Conservation (phyloP, 371 early-diverging fungal species). For the Cokeromyces recurvatus region DNA sequence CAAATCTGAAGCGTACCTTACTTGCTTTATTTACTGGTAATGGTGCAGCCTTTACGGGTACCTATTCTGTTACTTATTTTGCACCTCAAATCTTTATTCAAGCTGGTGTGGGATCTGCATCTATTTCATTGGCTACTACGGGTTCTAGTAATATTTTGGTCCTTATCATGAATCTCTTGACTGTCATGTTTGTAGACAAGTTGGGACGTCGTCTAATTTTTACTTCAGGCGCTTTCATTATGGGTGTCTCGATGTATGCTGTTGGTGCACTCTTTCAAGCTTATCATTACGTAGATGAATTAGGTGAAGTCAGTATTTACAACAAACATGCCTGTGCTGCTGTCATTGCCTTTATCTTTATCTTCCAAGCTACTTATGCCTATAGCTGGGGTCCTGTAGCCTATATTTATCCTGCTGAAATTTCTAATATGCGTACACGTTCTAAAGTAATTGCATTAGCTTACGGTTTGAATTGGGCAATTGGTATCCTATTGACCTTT, state of each 20-base stretch:
- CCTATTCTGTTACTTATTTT: constrained; percentile 53
- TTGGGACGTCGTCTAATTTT: constrained; percentile 49
- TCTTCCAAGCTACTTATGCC: constrained; percentile 51
- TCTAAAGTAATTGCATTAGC: constrained; percentile 40
- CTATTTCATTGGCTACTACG: constrained; percentile 31
- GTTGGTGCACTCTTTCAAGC: constrained; percentile 39
- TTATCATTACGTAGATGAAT: constrained; percentile 20
- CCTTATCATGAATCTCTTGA: constrained; percentile 46
- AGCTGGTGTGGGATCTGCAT: constrained; percentile 30
- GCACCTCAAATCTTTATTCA: constrained; percentile 36
- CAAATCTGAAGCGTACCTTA: constrained; percentile 35
- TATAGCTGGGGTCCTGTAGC: constrained; percentile 52
- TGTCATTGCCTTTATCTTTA: constrained; percentile 40
- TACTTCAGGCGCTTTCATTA: constrained; percentile 26
- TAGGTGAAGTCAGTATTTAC: constrained; percentile 23
- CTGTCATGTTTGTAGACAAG: constrained; percentile 50
- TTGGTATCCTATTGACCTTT: constrained; percentile 46
- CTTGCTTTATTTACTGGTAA: constrained; percentile 45
- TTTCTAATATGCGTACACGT: constrained; percentile 49
- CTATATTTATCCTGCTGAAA: constrained; percentile 69
- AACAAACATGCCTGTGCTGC: constrained; percentile 27
- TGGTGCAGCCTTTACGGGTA: constrained; percentile 63
- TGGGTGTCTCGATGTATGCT: constrained; percentile 41
- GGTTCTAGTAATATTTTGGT: constrained; percentile 37
- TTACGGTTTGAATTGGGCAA: constrained; percentile 64